Evolutionary conservation across 805 yeast species (phyloP).

Genomic region (Myxozyma mucilagina): DNA sequence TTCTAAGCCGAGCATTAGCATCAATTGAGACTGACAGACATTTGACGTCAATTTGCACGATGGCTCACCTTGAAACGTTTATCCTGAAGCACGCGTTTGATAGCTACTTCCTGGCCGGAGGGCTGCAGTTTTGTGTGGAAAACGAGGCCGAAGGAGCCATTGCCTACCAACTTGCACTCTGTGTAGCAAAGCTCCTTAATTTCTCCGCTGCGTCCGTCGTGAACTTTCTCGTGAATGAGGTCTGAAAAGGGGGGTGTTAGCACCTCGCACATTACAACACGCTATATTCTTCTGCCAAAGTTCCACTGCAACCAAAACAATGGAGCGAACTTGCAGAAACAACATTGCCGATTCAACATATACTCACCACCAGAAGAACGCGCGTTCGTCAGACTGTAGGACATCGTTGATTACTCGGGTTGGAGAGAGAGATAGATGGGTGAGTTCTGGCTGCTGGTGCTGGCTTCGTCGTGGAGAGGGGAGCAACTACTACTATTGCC

Average conservation of each 20-base stretch:
- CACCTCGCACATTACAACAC: background rate
- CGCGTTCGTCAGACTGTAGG: conserved; percentile 10
- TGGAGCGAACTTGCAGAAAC: background rate
- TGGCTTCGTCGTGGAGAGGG: conserved; percentile 6
- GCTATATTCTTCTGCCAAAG: too few relatives aligned
- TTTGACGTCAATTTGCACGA: too few relatives aligned
- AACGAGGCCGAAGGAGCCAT: conserved; percentile 99
- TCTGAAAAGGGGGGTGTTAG: conserved; percentile 9
- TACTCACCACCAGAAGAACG: conserved; percentile 17
- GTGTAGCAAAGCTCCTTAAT: conserved; percentile 66
- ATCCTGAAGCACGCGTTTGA: conserved; percentile 95
- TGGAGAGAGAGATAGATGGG: background rate
- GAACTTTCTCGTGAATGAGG: conserved; percentile 54
- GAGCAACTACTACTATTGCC: background rate
- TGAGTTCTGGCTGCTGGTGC: background rate
- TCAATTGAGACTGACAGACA: background rate
- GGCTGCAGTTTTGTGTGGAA: conserved; percentile 80
- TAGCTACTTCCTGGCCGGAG: conserved; percentile 79
- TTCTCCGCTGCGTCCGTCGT: conserved; percentile 70
- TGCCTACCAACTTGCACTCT: conserved; percentile 90
- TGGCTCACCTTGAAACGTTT: conserved; percentile 75
- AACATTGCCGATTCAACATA: background rate
- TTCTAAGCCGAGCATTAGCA: conserved; percentile 48
- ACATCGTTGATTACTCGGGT: background rate
- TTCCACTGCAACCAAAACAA: too few relatives aligned